Base-by-base conservation (phyloP, 2,329 filamentous ascomycete genomes). In the Cercospora zeae-maydis region DNA sequence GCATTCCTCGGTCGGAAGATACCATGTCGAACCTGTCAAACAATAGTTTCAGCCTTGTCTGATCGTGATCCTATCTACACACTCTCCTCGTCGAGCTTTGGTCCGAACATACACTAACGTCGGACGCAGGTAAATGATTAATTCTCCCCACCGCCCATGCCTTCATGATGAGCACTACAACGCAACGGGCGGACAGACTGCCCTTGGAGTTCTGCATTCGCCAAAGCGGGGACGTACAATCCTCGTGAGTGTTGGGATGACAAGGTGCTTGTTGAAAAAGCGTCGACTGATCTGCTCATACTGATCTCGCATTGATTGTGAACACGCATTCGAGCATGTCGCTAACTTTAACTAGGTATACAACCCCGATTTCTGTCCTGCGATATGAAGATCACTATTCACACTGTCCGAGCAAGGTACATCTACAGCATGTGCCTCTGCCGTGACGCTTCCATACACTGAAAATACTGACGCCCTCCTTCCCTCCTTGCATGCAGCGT, bases 41-140 rank as follows among this genome's bases (percentile, higher is more conserved):
- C 67, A 64, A 76, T 84, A 87, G 85, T 87, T 87, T 87, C 85
- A 87, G 85, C 85, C 85, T 87, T 87, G 85, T 87, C 84, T 87
- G 85, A 87, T 77, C 19, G 16, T 51, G n/a, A 34, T 33, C 34
- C 37, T 39, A 27, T 47, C 73, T 70, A 51, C 65, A 64, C 62
- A 65, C 64, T 71, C 63, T 54, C 63, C 54, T 60, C 45, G 63
- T 62, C 65, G 54, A 54, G 51, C 30, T 51, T 47, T 27, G 21
- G 39, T 24, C 19, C 19, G 64, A 64, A 66, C 61, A 68, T 76
- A 72, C 75, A 77, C 70, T 75, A 51, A 69, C 64, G 65, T 67
- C 33, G 42, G 47, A 52, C 33, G n/a, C 59, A 70, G 69, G 69
- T 71, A 71, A 19, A 63, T 24, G 10, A 36, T 53, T 57, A 59